These are phyloP conservation scores for Sophora flavescens DNA, from an alignment of 306 rosid species.

Conservation along the genomic window DNA sequence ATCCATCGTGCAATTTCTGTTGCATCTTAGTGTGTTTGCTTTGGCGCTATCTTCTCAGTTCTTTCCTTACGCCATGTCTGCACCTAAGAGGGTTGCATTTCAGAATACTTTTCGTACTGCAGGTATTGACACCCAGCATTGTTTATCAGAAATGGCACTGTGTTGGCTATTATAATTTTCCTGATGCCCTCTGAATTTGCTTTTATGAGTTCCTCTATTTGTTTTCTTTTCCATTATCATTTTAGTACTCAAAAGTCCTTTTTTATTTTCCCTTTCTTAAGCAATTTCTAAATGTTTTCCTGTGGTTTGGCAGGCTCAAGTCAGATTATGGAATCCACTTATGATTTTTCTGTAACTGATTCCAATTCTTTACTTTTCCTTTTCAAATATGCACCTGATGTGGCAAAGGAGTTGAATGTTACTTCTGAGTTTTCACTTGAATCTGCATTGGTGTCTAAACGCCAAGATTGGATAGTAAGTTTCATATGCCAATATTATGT, in stretches of 20 bases:
- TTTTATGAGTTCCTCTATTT: slow-evolving; percentile 4
- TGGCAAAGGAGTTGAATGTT: slow-evolving; percentile 77
- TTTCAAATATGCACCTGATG: slow-evolving; percentile 84
- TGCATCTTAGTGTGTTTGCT: slow-evolving; percentile 76
- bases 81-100: slow-evolving; percentile 90
- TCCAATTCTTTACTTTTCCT: slow-evolving; percentile 90
- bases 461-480: slow-evolving; percentile 80
- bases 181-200: background rate
- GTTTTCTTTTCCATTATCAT: slow-evolving; percentile 12
- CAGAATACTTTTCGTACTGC: slow-evolving; percentile 76
- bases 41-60: slow-evolving; percentile 90
- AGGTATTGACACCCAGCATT: slow-evolving; percentile 65
- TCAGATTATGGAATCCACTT: slow-evolving; percentile 75
- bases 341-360: slow-evolving; percentile 88
- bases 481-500: slow-evolving; percentile 17
- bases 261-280: background rate
- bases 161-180: slow-evolving; percentile 35
- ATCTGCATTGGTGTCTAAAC: slow-evolving; percentile 64
- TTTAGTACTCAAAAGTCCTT: slow-evolving; percentile 23
- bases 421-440: slow-evolving; percentile 70
- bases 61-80: slow-evolving; percentile 84
- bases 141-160: slow-evolving; percentile 30
- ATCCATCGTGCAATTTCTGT: slow-evolving; percentile 76
- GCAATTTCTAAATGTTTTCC: slow-evolving; percentile 24
- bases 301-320: slow-evolving; percentile 68